Base-by-base conservation (phyloP, 352 stramenopile genomes). In the Globisporangium paroecandrum region DNA sequence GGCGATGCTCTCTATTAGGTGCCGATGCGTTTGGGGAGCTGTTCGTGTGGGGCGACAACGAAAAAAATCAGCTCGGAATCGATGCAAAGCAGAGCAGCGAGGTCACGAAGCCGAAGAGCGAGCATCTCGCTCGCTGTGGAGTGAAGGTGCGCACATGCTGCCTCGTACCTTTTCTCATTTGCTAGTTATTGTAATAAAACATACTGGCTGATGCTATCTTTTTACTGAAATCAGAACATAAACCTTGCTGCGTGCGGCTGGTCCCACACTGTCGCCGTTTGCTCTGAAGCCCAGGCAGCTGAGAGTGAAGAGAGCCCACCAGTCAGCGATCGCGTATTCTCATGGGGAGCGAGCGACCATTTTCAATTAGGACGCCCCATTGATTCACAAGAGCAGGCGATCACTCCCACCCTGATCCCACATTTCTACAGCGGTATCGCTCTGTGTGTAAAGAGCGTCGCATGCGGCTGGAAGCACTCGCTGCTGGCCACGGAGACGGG, bases 401-500 rank as follows among this genome's bases (percentile, higher is more conserved):
- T 38, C 25, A 41, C 58, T 1, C 55, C 68, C 2, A 20, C n/a
- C 25, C 8, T 32, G 1, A 58, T 75, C 15, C 34, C 55, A 46
- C 27, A 1, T 69, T 6, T 46, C 34, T 27, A 18, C n/a, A 46
- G 43, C 0, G 41, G 32, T 7, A 38, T 10, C 32, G 8, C 3
- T 2, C 66, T 87, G 15, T 66, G 71, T 22, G 77, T 93, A 53
- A n/a, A 68, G 29, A 90, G 82, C 49, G 60, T 95, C 49, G 76
- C 87, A 0, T 93, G 87, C 69, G 85, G 87, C 5, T 95, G 87
- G 87, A 95, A 95, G 38, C 87, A 95, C 69, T 90, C 81, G 10
- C 71, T 95, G 55, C 56, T 95, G 0, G 73, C 71, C 7, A 82
- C 83, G 15, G 65, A 61, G 53, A 70, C 78, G 38, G 81, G 83